Conservation (phyloP, 768 basidiomycete species). For the Serendipita sp. region DNA sequence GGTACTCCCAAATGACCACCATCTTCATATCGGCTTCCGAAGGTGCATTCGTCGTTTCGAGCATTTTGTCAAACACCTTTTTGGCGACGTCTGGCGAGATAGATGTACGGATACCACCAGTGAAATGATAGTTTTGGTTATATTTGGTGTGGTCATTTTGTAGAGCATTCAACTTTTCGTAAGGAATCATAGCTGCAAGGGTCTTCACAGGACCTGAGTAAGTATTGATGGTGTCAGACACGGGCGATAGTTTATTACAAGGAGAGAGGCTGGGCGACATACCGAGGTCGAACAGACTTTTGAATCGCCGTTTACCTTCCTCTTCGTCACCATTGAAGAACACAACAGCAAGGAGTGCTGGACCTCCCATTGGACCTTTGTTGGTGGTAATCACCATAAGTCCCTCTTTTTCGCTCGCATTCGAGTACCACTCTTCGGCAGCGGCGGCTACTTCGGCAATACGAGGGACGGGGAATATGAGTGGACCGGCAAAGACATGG, state of each 20-base stretch:
- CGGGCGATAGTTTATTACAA: too few species aligned
- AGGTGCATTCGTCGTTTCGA: not conserved
- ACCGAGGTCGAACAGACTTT: conserved; percentile 1
- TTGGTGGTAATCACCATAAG: conserved; percentile 1
- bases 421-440: not conserved
- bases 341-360: not conserved
- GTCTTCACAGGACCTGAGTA: not conserved
- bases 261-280: not conserved
- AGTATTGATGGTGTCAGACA: not conserved
- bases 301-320: conserved; percentile 1
- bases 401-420: not conserved
- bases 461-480: not conserved
- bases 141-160: not conserved
- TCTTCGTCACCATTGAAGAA: conserved; percentile 8
- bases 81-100: not conserved
- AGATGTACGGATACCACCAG: not conserved
- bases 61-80: not conserved
- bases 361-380: not conserved
- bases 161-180: not conserved
- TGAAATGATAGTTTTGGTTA: not conserved
- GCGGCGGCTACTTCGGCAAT: not conserved
- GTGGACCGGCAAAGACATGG: conserved; percentile 8
- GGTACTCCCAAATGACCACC: not conserved
- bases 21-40: not conserved
- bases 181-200: not conserved